Conservation (phyloP, 2,329 filamentous ascomycete genomes). For the Knufia fluminis region DNA sequence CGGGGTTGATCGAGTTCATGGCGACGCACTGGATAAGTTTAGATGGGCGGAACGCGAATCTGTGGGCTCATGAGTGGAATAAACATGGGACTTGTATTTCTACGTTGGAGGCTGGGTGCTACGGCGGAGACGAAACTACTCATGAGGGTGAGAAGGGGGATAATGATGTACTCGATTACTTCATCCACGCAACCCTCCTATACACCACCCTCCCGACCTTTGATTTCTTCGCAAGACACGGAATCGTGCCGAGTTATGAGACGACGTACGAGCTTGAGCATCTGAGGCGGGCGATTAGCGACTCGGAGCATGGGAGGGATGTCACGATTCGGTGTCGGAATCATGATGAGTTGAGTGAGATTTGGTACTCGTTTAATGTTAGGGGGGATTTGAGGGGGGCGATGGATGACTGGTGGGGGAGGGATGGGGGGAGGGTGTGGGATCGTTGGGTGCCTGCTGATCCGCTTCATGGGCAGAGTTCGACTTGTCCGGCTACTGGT, state of each 20-base stretch:
- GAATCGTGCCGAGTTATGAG: constrained; percentile 44
- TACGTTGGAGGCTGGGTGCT: constrained; percentile 60
- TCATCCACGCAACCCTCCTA: constrained; percentile 54
- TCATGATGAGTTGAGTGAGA: constrained; percentile 40
- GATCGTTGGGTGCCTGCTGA: constrained; percentile 27
- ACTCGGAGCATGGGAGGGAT: constrained; percentile 44
- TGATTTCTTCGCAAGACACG: constrained; percentile 51
- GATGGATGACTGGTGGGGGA: constrained; percentile 20
- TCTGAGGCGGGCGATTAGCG: constrained; percentile 51
- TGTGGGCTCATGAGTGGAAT: constrained; percentile 68
- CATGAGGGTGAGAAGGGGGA: background rate
- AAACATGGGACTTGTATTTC: constrained; percentile 63
- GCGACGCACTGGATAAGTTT: constrained; percentile 63
- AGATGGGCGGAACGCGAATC: constrained; percentile 51
- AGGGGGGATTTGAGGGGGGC: constrained; percentile 36
- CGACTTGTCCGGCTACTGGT: constrained; percentile 52
- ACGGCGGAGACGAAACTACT: constrained; percentile 34
- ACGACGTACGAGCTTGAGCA: constrained; percentile 50
- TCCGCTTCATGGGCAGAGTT: constrained; percentile 47
- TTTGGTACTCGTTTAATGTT: constrained; percentile 57
- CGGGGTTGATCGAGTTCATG: constrained; percentile 57
- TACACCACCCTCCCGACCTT: constrained; percentile 61
- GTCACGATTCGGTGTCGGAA: constrained; percentile 54
- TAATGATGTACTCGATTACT: constrained; percentile 64
- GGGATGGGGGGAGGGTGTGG: constrained; percentile 45